Conservation (phyloP, 1,139 yeast species). For the Scheffersomyces cryptocercus region DNA sequence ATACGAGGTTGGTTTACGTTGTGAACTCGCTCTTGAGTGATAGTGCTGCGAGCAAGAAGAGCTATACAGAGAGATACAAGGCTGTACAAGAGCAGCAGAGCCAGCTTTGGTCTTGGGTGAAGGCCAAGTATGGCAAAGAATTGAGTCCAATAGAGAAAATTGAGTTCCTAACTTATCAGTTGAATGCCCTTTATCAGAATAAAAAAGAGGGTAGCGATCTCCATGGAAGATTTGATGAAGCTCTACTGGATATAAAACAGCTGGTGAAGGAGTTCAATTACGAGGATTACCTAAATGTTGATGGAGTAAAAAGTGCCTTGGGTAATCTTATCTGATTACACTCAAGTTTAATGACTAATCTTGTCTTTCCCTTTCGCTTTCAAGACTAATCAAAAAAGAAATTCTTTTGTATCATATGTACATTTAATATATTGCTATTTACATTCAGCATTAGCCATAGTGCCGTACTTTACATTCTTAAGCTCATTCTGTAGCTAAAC, state of each 20-base stretch:
- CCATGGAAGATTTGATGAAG: not conserved
- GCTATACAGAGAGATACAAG: not conserved
- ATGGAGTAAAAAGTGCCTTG: constrained; percentile 11
- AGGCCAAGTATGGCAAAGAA: constrained; percentile 18
- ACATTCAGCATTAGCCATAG: constrained; percentile 2
- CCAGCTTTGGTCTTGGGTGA: constrained; percentile 29
- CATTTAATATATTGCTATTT: constrained; percentile 3
- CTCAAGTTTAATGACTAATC: too few relatives aligned
- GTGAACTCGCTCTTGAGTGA: constrained; percentile 8
- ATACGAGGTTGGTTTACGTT: constrained; percentile 18
- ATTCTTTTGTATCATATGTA: constrained; percentile 3
- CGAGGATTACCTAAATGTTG: constrained; percentile 15
- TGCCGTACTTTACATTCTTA: not conserved
- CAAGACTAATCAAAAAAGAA: not conserved
- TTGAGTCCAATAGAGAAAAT: constrained; percentile 22
- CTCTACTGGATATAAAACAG: constrained; percentile 12
- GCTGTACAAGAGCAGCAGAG: constrained; percentile 1
- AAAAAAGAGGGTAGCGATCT: not conserved
- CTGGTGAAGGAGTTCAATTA: constrained; percentile 16
- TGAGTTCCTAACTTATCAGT: constrained; percentile 24
- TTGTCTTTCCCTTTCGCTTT: not conserved
- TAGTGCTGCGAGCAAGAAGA: constrained; percentile 1
- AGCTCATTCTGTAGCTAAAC: constrained; percentile 6
- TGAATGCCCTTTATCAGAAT: constrained; percentile 1
- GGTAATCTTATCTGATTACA: constrained; percentile 9